A percentile compares a stretch with the other conserved stretches of the same genome.
These are phyloP conservation scores for Spinellus fusiger DNA, from an alignment of 192 early-diverging fungal genomes.

Conservation along the genomic window DNA sequence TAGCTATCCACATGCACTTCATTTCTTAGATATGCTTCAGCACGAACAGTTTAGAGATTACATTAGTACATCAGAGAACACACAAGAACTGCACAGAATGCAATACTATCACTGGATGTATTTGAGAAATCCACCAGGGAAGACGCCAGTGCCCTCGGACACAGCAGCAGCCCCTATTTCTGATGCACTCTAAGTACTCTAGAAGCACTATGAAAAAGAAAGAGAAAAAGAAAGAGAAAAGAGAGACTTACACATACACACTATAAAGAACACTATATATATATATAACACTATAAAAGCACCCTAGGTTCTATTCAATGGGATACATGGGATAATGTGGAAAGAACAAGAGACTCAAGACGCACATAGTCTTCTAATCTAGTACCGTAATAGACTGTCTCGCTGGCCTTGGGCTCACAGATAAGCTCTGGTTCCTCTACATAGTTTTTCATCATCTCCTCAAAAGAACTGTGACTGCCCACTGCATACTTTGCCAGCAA, in stretches of 20 bases:
- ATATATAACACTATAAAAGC: neutral
- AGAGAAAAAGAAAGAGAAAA: too few relatives aligned
- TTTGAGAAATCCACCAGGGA: slow-evolving; percentile 38
- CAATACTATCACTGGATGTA: slow-evolving; percentile 77
- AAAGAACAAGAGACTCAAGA: slow-evolving; percentile 8
- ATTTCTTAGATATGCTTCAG: slow-evolving; percentile 84
- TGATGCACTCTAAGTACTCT: neutral
- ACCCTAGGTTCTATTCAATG: neutral
- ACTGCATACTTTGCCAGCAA: slow-evolving; percentile 43
- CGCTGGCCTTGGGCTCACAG: slow-evolving; percentile 5
- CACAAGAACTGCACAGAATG: slow-evolving; percentile 67
- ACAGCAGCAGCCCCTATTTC: neutral
- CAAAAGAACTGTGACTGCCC: slow-evolving; percentile 4
- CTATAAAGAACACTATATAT: too few relatives aligned
- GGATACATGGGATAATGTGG: neutral
- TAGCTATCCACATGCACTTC: slow-evolving; percentile 83
- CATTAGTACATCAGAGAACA: slow-evolving; percentile 64
- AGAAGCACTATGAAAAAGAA: too few relatives aligned
- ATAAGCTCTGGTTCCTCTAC: slow-evolving; percentile 13
- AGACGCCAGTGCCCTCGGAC: neutral
- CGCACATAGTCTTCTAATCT: slow-evolving; percentile 15
- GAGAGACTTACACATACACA: too few relatives aligned
- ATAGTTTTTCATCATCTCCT: slow-evolving; percentile 22
- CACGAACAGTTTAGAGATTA: slow-evolving; percentile 72
- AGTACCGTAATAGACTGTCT: slow-evolving; percentile 7